Evolutionary conservation across 2,329 filamentous ascomycete genomes (phyloP).

Genomic region (Epichloe scottii): DNA sequence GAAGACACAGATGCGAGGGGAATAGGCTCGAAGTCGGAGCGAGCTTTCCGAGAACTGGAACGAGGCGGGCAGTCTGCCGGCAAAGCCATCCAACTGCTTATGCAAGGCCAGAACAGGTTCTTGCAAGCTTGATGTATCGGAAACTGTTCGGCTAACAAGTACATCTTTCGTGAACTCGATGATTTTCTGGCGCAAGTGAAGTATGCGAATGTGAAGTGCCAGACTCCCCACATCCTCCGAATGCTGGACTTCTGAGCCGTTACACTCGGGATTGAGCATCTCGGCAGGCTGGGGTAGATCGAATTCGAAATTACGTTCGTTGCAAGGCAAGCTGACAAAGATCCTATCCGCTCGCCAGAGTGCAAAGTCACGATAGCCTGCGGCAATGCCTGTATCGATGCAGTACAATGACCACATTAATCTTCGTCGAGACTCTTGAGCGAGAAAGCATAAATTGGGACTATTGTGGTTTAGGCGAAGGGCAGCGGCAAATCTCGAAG

Average conservation of each 20-base stretch:
- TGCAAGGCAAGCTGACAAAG: constrained; percentile 28
- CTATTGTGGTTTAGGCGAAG: constrained; percentile 31
- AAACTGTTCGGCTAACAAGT: constrained; percentile 23
- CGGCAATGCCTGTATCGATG: constrained; percentile 29
- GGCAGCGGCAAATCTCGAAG: constrained; percentile 29
- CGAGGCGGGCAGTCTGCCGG: constrained; percentile 38
- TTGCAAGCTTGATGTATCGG: constrained; percentile 28
- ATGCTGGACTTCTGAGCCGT: constrained; percentile 25
- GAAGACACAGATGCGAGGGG: constrained; percentile 42
- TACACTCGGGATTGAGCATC: constrained; percentile 32
- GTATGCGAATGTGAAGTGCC: constrained; percentile 42
- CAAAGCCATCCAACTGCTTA: constrained; percentile 39
- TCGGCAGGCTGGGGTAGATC: constrained; percentile 44
- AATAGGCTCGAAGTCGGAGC: constrained; percentile 42
- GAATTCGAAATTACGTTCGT: constrained; percentile 39
- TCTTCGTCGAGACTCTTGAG: constrained; percentile 29
- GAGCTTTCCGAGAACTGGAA: constrained; percentile 47
- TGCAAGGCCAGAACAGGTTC: constrained; percentile 32
- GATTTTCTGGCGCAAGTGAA: constrained; percentile 41
- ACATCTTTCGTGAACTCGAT: constrained; percentile 38
- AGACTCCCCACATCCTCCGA: constrained; percentile 43
- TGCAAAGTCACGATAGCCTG: constrained; percentile 32
- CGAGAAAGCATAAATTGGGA: constrained; percentile 26
- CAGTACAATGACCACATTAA: constrained; percentile 33
- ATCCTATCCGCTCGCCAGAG: constrained; percentile 29